A percentile compares a stretch with the other conserved stretches of the same genome.
Conservation (phyloP, 352 stramenopile species). For the Blastocystis hominis region DNA sequence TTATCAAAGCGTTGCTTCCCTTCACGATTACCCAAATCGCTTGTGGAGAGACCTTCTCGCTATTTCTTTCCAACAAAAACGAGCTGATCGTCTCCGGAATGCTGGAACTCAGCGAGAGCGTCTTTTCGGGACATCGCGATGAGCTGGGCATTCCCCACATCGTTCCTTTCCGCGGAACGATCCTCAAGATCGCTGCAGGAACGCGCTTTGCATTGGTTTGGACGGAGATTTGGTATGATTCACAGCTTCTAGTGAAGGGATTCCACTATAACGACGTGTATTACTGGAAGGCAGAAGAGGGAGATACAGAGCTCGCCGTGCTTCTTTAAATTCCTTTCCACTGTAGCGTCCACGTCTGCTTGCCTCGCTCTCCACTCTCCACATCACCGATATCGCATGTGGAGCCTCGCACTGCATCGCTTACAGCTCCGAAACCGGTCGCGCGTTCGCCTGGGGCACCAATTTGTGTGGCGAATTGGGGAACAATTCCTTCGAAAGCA, state of each 20-base stretch:
- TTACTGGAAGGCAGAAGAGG: neutral
- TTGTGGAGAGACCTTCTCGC: conserved; percentile 36
- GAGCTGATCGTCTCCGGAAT: neutral
- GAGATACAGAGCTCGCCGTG: neutral
- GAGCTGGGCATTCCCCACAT: neutral
- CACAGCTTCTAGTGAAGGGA: neutral
- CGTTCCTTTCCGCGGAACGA: neutral
- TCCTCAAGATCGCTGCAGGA: conserved; percentile 26
- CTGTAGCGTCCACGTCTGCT: conserved; percentile 58
- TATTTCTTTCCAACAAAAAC: neutral
- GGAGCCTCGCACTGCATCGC: conserved; percentile 60
- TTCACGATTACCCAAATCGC: conserved; percentile 20
- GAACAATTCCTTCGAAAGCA: neutral
- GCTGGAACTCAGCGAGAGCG: neutral
- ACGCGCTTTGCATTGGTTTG: conserved; percentile 5
- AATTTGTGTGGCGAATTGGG: conserved; percentile 49
- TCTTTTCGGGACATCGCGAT: neutral
- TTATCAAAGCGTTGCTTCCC: neutral
- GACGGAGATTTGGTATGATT: neutral
- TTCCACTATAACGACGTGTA: conserved; percentile 6
- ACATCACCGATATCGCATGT: conserved; percentile 58
- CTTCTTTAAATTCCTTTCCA: neutral
- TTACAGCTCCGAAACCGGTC: conserved; percentile 59
- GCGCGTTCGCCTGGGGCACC: conserved; percentile 60
- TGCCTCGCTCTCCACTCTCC: neutral